Conservation (phyloP, 306 rosid genomes). For the Sicyos baderoa region DNA sequence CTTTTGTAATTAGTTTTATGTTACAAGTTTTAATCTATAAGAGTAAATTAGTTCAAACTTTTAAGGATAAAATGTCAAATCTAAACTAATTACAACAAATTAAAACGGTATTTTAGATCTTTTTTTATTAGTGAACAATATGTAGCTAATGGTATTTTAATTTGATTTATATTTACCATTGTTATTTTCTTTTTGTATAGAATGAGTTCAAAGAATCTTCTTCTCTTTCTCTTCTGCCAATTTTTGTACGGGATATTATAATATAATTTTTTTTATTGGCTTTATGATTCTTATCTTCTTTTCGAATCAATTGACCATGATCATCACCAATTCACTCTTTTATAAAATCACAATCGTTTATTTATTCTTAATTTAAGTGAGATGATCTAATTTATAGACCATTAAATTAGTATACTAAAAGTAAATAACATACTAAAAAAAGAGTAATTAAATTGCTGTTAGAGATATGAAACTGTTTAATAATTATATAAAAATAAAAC, state of each 20-base stretch:
- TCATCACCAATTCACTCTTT: neutral
- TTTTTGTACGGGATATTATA: too few species aligned
- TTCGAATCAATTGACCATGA: neutral
- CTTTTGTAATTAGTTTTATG: neutral
- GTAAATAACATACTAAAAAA: neutral
- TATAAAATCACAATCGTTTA: too few species aligned
- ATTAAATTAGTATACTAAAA: neutral
- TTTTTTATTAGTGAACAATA: neutral
- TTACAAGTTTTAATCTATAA: neutral
- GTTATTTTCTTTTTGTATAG: neutral
- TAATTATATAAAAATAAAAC: too few species aligned
- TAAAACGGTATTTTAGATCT: neutral
- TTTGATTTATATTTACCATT: neutral
- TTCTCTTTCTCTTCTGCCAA: neutral
- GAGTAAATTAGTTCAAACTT: neutral
- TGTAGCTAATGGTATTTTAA: neutral
- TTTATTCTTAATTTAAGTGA: neutral
- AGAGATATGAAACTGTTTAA: neutral
- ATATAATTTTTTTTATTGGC: neutral
- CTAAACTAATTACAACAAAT: neutral
- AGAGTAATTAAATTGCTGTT: neutral
- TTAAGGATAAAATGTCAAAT: too few species aligned
- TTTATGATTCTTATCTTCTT: neutral
- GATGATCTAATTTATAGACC: neutral
- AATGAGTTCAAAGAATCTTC: neutral